Base-by-base conservation (phyloP, 2,329 filamentous ascomycete genomes). In the Rhynchosporium secalis region DNA sequence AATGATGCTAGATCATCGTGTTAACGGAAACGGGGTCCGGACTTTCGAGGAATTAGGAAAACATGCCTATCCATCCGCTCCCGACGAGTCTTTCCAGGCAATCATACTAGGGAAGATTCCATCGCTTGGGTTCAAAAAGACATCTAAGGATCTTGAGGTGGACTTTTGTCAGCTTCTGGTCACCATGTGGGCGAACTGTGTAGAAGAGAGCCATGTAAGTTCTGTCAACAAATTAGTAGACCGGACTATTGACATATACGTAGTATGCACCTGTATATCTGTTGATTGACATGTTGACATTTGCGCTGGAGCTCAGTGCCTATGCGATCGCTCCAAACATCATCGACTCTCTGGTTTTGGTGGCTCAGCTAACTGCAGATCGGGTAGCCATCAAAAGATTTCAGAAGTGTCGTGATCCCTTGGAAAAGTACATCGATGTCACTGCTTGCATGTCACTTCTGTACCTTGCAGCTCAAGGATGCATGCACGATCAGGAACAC, bases 31-130 rank as follows among this genome's bases (percentile, higher is more conserved):
- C 15, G 81, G 83, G 47, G 81, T 86, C 2, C 80, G 87, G 15
- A 87, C 86, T 0, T 83, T 94, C 51, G 89, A 94, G 69, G 80
- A 83, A 1, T 78, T 94, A 15, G 81, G 86, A 7, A 84, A 83
- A 52, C 85, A 86, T 72, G 73, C 79, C 3, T 86, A 91, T 58
- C 86, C 88, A 1, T 89, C 89, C 0, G 78, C 84, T n/a, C 81
- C 83, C 1, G 73, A 76, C 0, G 81, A 81, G 51, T 87, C 86
- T 0, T 78, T 93, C 6, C 85, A 89, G 0, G 85, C 89, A 3
- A 79, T 87, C 28, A 82, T 93, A 36, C 83, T 91, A 58, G 85
- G 90, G 65, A 83, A 82, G 49, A 75, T 94, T n/a, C 84, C 87
- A 0, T 72, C 79, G 5, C 79, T 86, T 65, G 83, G 83, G 57